These are phyloP conservation scores for Aureobasidium sp. DNA, from an alignment of 2,329 filamentous ascomycete species.

Conservation along the genomic window DNA sequence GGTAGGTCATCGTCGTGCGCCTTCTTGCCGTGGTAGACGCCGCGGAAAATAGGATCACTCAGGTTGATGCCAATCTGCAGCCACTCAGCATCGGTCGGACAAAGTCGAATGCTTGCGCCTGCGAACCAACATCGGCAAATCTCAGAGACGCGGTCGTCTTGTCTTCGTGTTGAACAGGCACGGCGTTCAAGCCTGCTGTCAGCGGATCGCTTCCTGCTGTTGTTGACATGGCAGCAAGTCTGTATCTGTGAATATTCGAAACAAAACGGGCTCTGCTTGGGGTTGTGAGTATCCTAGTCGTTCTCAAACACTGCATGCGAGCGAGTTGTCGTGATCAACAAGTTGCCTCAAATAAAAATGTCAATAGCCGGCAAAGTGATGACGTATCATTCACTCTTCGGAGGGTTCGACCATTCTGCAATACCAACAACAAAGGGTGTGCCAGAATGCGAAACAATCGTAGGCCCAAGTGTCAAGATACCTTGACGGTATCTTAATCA, in stretches of 20 bases:
- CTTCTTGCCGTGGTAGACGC: conserved; percentile 72
- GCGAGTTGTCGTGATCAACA: not conserved
- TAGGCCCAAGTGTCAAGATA: too few species aligned
- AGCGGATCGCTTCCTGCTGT: conserved; percentile 17
- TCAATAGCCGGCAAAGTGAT: not conserved
- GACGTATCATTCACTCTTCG: not conserved
- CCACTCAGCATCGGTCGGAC: not conserved
- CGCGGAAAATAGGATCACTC: conserved; percentile 82
- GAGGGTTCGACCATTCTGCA: not conserved
- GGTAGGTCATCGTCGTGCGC: conserved; percentile 64
- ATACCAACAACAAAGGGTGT: not conserved
- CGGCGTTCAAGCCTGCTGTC: conserved; percentile 17
- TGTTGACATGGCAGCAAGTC: not conserved
- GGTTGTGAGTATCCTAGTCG: not conserved
- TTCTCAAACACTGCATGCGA: conserved; percentile 2
- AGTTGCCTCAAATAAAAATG: not conserved
- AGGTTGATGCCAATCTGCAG: conserved; percentile 83
- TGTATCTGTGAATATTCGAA: not conserved
- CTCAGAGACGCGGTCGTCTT: conserved; percentile 7
- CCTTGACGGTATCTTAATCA: not conserved
- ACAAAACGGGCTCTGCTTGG: not conserved
- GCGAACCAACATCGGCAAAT: conserved; percentile 37
- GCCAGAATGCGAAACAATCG: not conserved
- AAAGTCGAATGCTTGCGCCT: conserved; percentile 7
- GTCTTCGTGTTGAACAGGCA: conserved; percentile 10